Evolutionary conservation across 1,284 basidiomycete species (phyloP).

Genomic region (Cutaneotrichosporon arboriforme): DNA sequence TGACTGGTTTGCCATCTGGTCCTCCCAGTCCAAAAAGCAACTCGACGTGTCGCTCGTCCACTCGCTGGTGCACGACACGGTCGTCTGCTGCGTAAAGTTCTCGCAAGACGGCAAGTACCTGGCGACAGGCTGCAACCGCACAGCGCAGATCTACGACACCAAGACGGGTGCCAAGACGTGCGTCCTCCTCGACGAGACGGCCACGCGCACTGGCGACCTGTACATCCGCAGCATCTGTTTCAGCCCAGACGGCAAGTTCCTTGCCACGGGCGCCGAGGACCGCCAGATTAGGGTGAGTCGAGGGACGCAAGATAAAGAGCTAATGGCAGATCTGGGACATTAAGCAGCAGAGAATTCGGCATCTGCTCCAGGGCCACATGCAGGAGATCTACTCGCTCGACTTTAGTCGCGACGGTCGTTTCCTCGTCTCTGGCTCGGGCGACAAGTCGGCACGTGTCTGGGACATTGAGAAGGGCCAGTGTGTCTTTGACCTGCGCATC

Average conservation of each 20-base stretch:
- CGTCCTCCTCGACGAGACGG: constrained; percentile 62
- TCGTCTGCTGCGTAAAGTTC: constrained; percentile 88
- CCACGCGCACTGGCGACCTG: constrained; percentile 62
- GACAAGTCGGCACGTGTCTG: constrained; percentile 87
- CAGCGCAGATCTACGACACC: constrained; percentile 84
- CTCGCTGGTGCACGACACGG: constrained; percentile 90
- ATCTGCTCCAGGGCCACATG: constrained; percentile 74
- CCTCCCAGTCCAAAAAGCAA: constrained; percentile 70
- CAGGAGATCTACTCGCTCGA: constrained; percentile 89
- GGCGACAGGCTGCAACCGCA: constrained; percentile 85
- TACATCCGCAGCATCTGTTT: constrained; percentile 82
- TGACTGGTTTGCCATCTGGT: constrained; percentile 96
- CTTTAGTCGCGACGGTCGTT: constrained; percentile 71
- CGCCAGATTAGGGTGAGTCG: constrained; percentile 65
- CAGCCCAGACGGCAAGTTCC: constrained; percentile 70
- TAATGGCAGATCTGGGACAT: constrained; percentile 76
- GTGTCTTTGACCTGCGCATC: constrained; percentile 50
- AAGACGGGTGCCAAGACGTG: constrained; percentile 75
- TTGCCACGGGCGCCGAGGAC: constrained; percentile 81
- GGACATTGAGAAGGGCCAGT: constrained; percentile 65
- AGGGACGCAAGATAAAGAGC: not conserved
- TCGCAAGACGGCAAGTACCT: constrained; percentile 80
- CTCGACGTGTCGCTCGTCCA: constrained; percentile 86
- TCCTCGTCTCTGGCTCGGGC: constrained; percentile 81
- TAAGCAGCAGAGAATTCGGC: constrained; percentile 62